Base-by-base conservation (phyloP, 2,329 filamentous ascomycete species). In the Nigrograna mackinnonii region DNA sequence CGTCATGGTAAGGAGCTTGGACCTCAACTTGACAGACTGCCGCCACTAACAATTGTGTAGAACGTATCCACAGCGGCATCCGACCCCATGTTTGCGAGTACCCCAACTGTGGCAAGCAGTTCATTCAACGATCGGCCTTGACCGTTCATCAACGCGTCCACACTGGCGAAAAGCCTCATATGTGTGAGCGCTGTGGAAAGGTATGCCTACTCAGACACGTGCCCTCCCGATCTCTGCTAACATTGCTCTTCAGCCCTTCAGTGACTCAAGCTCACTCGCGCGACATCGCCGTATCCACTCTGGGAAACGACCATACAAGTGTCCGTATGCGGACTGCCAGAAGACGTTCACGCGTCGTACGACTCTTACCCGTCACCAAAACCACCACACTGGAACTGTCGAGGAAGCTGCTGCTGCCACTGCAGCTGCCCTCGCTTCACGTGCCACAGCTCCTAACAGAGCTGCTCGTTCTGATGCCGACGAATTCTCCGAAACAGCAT, bases 341-440 rank as follows among this genome's bases (percentile, higher is more conserved):
- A 97, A 97, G 79, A 97, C 92, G 0, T 99, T 99, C 63, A 99
- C 94, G 7, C 86, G 94, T 43, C 87, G 92, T 52, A 97, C 94
- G 1, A 97, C 94, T 3, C 77, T 99, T 48, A 99, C 92, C 2
- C 84, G 94, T 37, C 94, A 99, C 66, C 91, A 96, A 71, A 96
- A 95, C 57, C 89, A 95, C 60, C 94, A 97, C 68, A 95, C 88
- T 16, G 94, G 92, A 31, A 96, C 91, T 0, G 88, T 96, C 13
- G 92, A 96, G 67, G 92, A 97, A 68, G 90, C 92, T 6, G 91
- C 91, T 2, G 89, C 85, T 3, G 89, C 91, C 4, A 96, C 91
- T 0, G 91, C 89, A 22, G 91, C 91, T 31, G 91, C 89, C 38
- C 77, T 96, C 53, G 89, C 91, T 9, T 75, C 74, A 31, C 72